phyloP scores from a whole-genome alignment of 2,329 filamentous ascomycete genomes.

The Fusarium irregulare region DNA sequence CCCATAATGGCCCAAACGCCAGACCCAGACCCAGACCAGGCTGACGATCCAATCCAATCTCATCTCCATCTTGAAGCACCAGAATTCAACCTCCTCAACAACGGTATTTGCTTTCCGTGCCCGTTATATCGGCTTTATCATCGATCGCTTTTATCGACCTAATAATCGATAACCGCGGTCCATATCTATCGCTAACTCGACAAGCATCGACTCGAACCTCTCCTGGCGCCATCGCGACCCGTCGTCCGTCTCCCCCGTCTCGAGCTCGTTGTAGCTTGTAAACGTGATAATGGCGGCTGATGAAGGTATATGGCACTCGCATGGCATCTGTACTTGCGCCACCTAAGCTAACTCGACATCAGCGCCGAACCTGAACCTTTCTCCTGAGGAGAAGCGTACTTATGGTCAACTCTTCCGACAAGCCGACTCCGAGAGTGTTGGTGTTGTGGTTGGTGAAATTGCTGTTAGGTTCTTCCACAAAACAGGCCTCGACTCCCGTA shows the following conservation, averaged over 20 bases:
- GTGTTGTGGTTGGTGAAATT: conserved; percentile 94
- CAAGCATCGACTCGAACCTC: conserved; percentile 5
- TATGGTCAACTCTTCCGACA: conserved; percentile 94
- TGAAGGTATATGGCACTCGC: conserved; percentile 37
- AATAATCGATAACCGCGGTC: conserved; percentile 7
- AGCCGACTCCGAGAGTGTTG: conserved; percentile 90
- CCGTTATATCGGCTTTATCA: conserved; percentile 23
- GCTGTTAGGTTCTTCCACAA: conserved; percentile 99
- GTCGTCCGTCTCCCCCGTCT: conserved; percentile 36
- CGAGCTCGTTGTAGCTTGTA: conserved; percentile 44
- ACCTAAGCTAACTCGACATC: conserved; percentile 51
- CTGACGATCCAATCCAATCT: conserved; percentile 41
- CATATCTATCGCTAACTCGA: conserved; percentile 2
- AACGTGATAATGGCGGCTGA: conserved; percentile 48
- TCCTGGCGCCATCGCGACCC: conserved; percentile 28
- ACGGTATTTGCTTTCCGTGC: conserved; percentile 2
- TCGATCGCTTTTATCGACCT: conserved; percentile 16
- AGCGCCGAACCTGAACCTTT: conserved; percentile 82
- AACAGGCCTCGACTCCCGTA: conserved; percentile 85
- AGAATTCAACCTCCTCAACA: conserved; percentile 37
- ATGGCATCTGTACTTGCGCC: not conserved
- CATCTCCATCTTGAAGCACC: conserved; percentile 38
- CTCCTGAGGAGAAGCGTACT: conserved; percentile 89
- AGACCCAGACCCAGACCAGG: conserved; percentile 29
- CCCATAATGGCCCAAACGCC: conserved; percentile 39